Base-by-base conservation (phyloP, 2,329 filamentous ascomycete genomes). In the Alternaria sp. region DNA sequence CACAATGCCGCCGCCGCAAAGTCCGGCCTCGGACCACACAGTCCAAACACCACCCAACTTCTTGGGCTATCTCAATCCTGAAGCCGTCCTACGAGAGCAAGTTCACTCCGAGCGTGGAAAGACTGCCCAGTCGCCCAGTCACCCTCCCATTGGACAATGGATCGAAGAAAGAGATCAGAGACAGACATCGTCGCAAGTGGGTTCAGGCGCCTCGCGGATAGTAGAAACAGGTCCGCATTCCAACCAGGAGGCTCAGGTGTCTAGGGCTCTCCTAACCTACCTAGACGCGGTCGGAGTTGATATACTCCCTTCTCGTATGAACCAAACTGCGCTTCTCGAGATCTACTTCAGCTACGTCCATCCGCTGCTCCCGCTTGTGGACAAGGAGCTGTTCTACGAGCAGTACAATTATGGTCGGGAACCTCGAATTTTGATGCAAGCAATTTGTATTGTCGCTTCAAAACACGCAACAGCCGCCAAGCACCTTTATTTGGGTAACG, bases 361-460 rank as follows among this genome's bases (percentile, higher is more conserved):
- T 54, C 82, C 82, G 19, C 71, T 85, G 5, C 76, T 85, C 6
- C 83, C 83, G 3, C 73, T 85, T 2, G 76, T 85, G 23, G 80
- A 84, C 66, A 79, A 81, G 65, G 72, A 77, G 7, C 75, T 81
- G 51, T 83, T 83, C 61, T 76, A 79, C 30, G 71, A 73, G 12
- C 73, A 78, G 57, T 79, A 81, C 57, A 71, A 71, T 10, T 74
- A 77, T 17, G 78, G 78, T 3, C 69, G 68, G 50, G 78, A 79
- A 40, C 77, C 81, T 5, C 77, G 79, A 15, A 75, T 82, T 36
- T 60, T 84, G 17, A 72, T 81, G 59, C 81, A 84, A 65, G 81
- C 82, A 5, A 80, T 85, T 6, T 85, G 83, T 64, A 76, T 85
- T 10, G 81, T 84, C 17, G 82, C 83, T 15, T 83, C 82, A 0